These are phyloP conservation scores for Zanthoxylum bungeanum DNA, from an alignment of 345 rosid species.

Conservation along the genomic window DNA sequence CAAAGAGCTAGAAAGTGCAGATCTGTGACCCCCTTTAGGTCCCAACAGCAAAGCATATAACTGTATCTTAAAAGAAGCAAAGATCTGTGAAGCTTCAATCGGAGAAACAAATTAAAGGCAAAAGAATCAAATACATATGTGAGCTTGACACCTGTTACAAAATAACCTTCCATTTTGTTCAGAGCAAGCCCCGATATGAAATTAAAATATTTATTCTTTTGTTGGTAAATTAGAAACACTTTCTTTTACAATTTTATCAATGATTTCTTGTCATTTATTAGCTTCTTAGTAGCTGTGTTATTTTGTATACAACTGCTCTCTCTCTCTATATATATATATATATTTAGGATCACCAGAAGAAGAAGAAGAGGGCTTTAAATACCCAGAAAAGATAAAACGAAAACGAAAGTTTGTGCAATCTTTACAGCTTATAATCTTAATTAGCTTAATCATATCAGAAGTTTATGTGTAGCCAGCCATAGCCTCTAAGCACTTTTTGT, in stretches of 20 bases:
- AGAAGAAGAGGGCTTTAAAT: slow-evolving; percentile 29
- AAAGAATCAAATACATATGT: not conserved
- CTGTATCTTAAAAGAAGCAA: slow-evolving; percentile 10
- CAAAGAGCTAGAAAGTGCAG: slow-evolving; percentile 18
- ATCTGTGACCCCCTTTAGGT: slow-evolving; percentile 31
- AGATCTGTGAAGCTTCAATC: slow-evolving; percentile 26
- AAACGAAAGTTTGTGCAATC: not conserved
- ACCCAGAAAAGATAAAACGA: slow-evolving; percentile 2
- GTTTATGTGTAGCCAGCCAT: not conserved
- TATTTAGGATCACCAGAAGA: slow-evolving; percentile 30
- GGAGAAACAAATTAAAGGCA: slow-evolving; percentile 1
- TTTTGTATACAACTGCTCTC: slow-evolving; percentile 20
- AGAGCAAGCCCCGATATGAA: slow-evolving; percentile 27
- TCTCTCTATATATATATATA: no score
- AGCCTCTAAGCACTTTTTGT: not conserved
- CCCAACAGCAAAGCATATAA: not conserved
- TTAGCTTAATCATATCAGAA: slow-evolving; percentile 29
- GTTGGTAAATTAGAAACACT: slow-evolving; percentile 44
- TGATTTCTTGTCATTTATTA: slow-evolving; percentile 12
- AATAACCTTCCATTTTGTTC: slow-evolving; percentile 24
- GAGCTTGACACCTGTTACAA: slow-evolving; percentile 59
- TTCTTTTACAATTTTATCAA: slow-evolving; percentile 28
- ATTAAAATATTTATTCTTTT: slow-evolving; percentile 15
- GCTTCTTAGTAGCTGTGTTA: slow-evolving; percentile 5
- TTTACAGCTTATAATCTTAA: slow-evolving; percentile 24